These are phyloP conservation scores for Talaromyces sp. DNA, from an alignment of 2,329 filamentous ascomycete species.

Conservation along the genomic window DNA sequence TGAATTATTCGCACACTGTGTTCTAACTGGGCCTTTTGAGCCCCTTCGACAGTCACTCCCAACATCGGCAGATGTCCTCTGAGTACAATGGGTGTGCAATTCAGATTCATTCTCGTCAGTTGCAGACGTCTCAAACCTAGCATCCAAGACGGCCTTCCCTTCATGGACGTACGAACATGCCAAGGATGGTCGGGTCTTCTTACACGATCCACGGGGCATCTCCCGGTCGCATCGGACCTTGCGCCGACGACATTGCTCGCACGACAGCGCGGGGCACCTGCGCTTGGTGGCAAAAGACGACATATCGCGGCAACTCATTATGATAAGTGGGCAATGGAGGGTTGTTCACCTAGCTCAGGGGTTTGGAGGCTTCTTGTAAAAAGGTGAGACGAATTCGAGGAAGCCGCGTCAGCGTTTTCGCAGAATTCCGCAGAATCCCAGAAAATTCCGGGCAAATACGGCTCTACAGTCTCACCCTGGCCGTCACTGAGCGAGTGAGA, in stretches of 20 bases:
- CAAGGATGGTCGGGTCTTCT: constrained; percentile 21
- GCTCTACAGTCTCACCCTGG: too few relatives aligned
- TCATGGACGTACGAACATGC: constrained; percentile 28
- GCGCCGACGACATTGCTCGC: constrained; percentile 33
- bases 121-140: constrained; percentile 1
- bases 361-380: too few relatives aligned
- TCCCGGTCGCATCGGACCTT: constrained; percentile 34
- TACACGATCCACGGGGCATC: constrained; percentile 31
- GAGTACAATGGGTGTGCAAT: neutral
- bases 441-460: constrained; percentile 12
- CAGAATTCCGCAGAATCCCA: constrained; percentile 9
- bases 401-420: neutral
- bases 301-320: neutral
- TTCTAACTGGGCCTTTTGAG: constrained; percentile 16
- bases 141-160: constrained; percentile 13
- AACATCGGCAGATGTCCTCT: neutral
- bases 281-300: constrained; percentile 28
- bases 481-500: too few relatives aligned
- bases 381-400: too few relatives aligned
- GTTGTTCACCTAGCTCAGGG: too few relatives aligned
- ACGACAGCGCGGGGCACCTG: constrained; percentile 30
- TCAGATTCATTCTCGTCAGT: constrained; percentile 1
- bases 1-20: constrained; percentile 13
- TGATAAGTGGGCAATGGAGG: too few relatives aligned
- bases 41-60: neutral